phyloP scores from a whole-genome alignment of 352 stramenopile species.

The Thalassiosira exigua region DNA sequence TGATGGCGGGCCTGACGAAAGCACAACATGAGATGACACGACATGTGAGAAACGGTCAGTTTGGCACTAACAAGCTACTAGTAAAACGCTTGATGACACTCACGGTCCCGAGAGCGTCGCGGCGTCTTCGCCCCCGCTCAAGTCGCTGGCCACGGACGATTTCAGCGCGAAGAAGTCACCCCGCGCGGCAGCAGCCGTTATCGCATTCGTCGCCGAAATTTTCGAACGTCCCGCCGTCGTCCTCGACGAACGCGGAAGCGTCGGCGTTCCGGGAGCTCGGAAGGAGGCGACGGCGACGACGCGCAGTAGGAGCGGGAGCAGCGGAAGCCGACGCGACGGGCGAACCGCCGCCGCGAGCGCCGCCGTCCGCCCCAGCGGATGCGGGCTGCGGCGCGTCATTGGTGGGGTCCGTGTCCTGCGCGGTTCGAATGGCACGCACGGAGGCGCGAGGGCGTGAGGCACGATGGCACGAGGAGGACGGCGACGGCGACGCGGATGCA shows the following conservation, averaged over 20 bases:
- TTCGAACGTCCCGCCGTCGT: too few species aligned
- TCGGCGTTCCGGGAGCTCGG: neutral
- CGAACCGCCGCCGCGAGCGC: neutral
- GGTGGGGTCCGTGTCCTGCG: too few species aligned
- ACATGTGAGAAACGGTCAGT: neutral
- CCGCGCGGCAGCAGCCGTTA: too few species aligned
- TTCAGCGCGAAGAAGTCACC: too few species aligned
- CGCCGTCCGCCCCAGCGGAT: neutral
- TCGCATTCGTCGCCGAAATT: neutral
- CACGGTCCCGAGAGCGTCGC: neutral
- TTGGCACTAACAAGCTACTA: neutral
- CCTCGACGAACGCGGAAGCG: neutral
- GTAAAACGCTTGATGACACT: neutral
- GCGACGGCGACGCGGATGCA: too few species aligned
- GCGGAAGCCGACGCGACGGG: neutral
- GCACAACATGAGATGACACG: neutral
- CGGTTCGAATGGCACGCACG: too few species aligned
- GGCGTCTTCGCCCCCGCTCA: neutral
- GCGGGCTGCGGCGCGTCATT: too few species aligned
- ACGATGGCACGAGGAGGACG: too few species aligned
- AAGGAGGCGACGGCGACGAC: neutral
- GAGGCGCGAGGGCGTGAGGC: too few species aligned
- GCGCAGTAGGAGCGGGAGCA: neutral
- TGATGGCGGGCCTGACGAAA: slow-evolving; percentile 52
- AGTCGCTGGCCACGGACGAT: neutral